Percentiles rank a stretch among this genome's conserved stretches.
Conservation (phyloP, 495 filamentous ascomycete genomes). For the Apodospora peruviana region DNA sequence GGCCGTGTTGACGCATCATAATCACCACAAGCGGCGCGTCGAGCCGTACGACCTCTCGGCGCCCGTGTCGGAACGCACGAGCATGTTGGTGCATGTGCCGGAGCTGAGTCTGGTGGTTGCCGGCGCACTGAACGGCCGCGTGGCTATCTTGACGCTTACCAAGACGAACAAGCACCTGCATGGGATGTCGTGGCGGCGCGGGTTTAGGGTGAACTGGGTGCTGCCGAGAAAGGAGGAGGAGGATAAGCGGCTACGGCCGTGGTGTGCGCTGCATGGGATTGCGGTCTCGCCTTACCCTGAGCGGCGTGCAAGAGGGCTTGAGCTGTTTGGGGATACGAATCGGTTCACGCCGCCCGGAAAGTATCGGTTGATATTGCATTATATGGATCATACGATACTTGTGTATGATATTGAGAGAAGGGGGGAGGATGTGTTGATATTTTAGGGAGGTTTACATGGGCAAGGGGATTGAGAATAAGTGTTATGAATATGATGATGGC, state of each 20-base stretch:
- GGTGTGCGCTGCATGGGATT: constrained; percentile 35
- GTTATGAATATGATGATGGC: not conserved
- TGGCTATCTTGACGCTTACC: constrained; percentile 68
- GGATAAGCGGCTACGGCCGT: constrained; percentile 26
- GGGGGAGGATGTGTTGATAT: constrained; percentile 22
- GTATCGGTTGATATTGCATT: constrained; percentile 73
- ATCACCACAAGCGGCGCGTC: constrained; percentile 38
- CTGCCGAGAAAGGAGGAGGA: constrained; percentile 37
- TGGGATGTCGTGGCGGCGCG: constrained; percentile 19
- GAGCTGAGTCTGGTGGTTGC: constrained; percentile 72
- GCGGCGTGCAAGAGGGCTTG: constrained; percentile 46
- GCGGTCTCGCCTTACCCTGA: constrained; percentile 34
- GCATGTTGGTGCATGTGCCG: constrained; percentile 70
- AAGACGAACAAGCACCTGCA: constrained; percentile 37
- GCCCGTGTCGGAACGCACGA: constrained; percentile 57
- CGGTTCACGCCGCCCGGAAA: constrained; percentile 18
- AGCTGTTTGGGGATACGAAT: constrained; percentile 21
- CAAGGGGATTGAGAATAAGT: not conserved
- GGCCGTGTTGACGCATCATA: constrained; percentile 39
- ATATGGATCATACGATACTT: constrained; percentile 68
- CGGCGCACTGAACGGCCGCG: constrained; percentile 68
- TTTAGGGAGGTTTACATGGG: too few species aligned
- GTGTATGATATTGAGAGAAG: constrained; percentile 65
- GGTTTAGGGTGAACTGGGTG: constrained; percentile 39
- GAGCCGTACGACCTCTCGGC: constrained; percentile 33